Base-by-base conservation (phyloP, 2,329 filamentous ascomycete species). In the Sphaerostilbella broomeana region DNA sequence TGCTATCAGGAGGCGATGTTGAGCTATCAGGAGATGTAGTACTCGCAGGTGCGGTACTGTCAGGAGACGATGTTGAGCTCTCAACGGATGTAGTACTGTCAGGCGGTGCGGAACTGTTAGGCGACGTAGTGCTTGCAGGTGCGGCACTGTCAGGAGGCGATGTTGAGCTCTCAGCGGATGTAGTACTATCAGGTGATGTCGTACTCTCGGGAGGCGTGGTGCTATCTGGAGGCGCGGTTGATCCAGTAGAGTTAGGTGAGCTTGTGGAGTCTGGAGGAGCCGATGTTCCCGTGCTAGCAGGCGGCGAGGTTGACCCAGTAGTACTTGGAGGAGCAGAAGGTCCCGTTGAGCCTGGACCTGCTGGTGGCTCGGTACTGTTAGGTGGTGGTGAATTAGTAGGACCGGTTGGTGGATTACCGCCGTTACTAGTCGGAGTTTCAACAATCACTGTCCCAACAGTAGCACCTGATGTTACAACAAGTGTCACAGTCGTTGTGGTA, bases 401-500 rank as follows among this genome's bases (percentile, higher is more conserved):
- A 12, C 22, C 22, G 12, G 22, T 9, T 9, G 22, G 12, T 25
- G 22, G 12, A 25, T 12, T 12, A 12, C 22, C 22, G 22, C 7
- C 22, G 7, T 12, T 25, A 8, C 7, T 25, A 25, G 20, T 6
- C 18, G 34, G 37, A 17, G 19, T 15, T 12, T 33, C 19, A 2
- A 40, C 21, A 13, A 40, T 34, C 11, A 40, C 38, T 7, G 38
- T 40, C 4, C 30, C 38, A 12, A 28, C 5, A 18, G 35, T 38
- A 19, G 15, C 38, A 24, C 38, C 30, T 5, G 21, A 19, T 10
- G 30, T 32, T 10, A 31, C 30, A 13, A 22, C 11, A n/a, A 40
- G 13, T 2, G 30, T 40, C 11, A 30, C 12, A n/a, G 24, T 31
- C 10, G 21, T 26, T 7, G 30, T 18, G 6, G 16, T 17, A 15